Conservation (phyloP, 805 yeast genomes). For the Lipomyces japonicus region DNA sequence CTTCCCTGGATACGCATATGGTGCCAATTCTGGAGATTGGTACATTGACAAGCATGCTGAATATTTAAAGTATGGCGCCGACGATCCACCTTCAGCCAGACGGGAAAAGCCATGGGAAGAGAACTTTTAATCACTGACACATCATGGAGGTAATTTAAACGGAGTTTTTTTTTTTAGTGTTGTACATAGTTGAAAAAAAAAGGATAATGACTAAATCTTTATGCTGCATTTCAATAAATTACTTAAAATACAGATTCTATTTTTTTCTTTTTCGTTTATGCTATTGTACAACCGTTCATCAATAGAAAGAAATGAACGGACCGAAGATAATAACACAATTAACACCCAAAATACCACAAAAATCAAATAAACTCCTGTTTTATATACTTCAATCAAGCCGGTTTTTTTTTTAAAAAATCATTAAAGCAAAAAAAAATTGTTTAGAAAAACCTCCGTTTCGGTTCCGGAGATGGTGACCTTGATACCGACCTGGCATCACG, state of each 20-base stretch:
- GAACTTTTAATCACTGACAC: not conserved
- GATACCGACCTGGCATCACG: conserved; percentile 25
- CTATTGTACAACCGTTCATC: not conserved
- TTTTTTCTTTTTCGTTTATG: too few species aligned
- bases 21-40: conserved; percentile 68
- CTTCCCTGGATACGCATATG: conserved; percentile 65
- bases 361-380: not conserved
- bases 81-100: conserved; percentile 32
- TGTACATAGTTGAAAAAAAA: too few species aligned
- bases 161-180: not conserved
- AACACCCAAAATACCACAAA: not conserved
- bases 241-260: too few species aligned
- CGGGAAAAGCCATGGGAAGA: conserved; percentile 25
- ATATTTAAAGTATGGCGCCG: conserved; percentile 67
- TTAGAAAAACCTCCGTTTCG: conserved; percentile 21
- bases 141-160: too few species aligned
- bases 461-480: conserved; percentile 32
- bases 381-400: not conserved
- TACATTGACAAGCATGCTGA: conserved; percentile 70
- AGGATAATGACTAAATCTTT: too few species aligned
- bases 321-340: not conserved
- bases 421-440: too few species aligned
- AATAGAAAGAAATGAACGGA: not conserved
- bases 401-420: not conserved
- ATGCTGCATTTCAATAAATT: too few species aligned